Percentiles rank a stretch among this genome's conserved stretches.
phyloP scores from a whole-genome alignment of 352 stramenopile species.

The Phytophthora cryptogea region DNA sequence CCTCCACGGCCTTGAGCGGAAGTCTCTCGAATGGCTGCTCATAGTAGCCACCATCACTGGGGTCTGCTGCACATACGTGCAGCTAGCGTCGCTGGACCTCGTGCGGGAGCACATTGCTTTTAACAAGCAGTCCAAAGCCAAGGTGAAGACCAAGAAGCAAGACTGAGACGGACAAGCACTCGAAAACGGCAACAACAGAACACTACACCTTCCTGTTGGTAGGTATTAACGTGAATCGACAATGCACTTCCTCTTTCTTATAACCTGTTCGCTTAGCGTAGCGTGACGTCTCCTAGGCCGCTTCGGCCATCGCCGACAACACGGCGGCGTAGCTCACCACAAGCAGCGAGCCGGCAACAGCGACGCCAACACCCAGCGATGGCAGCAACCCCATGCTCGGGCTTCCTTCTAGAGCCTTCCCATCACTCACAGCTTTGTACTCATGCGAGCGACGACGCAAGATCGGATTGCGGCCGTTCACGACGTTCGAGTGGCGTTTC shows the following conservation, averaged over 20 bases:
- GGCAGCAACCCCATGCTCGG: conserved; percentile 27
- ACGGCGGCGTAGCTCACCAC: conserved; percentile 48
- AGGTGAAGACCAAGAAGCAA: conserved; percentile 36
- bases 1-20: conserved; percentile 18
- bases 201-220: conserved; percentile 1
- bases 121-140: conserved; percentile 21
- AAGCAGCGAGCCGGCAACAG: conserved; percentile 38
- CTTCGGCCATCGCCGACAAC: conserved; percentile 39
- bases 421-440: background rate
- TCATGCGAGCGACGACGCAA: conserved; percentile 13
- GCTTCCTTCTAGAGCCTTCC: background rate
- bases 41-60: conserved; percentile 46
- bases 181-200: conserved; percentile 1
- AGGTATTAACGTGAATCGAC: conserved; percentile 20
- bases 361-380: conserved; percentile 31
- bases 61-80: conserved; percentile 60
- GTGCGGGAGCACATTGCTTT: conserved; percentile 49
- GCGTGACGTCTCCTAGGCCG: conserved; percentile 4
- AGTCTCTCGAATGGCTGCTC: conserved; percentile 40
- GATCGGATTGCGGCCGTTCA: conserved; percentile 29
- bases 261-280: background rate
- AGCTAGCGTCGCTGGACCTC: conserved; percentile 56
- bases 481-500: conserved; percentile 42
- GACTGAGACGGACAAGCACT: conserved; percentile 24
- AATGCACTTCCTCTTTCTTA: background rate